These are phyloP conservation scores for Zygosaccharomyces sapae DNA, from an alignment of 1,139 yeast species.

Conservation along the genomic window DNA sequence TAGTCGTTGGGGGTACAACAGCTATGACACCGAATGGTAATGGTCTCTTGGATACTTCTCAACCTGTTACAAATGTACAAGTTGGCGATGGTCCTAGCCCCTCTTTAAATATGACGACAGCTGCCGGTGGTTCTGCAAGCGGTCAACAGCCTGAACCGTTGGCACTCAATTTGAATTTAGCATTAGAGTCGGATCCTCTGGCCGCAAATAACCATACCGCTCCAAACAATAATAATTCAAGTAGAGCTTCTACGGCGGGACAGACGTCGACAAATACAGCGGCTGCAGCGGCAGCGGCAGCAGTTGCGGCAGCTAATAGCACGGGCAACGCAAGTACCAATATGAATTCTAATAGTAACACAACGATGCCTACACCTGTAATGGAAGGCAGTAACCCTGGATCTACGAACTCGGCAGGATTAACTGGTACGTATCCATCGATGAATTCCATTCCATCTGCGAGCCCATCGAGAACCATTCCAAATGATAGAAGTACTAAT, in stretches of 20 bases:
- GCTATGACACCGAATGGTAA: not conserved
- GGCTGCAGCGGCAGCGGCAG: not conserved
- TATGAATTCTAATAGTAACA: conserved; percentile 8
- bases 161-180: conserved; percentile 10
- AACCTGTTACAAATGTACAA: conserved; percentile 6
- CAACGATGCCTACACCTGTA: conserved; percentile 14
- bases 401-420: conserved; percentile 11
- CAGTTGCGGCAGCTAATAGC: conserved; percentile 1
- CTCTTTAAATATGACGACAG: conserved; percentile 1
- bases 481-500: conserved; percentile 11
- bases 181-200: conserved; percentile 10
- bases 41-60: conserved; percentile 3
- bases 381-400: conserved; percentile 14
- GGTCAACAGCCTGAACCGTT: conserved; percentile 5
- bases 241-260: not conserved
- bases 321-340: conserved; percentile 7
- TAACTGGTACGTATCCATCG: conserved; percentile 9
- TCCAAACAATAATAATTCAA: not conserved
- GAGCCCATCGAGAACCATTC: conserved; percentile 12
- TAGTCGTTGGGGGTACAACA: conserved; percentile 6
- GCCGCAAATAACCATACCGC: conserved; percentile 3
- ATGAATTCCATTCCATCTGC: conserved; percentile 11
- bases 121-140: not conserved
- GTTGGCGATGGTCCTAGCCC: not conserved
- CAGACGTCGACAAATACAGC: conserved; percentile 4